Conservation (phyloP, 2,329 filamentous ascomycete genomes). For the Curvularia sp. region DNA sequence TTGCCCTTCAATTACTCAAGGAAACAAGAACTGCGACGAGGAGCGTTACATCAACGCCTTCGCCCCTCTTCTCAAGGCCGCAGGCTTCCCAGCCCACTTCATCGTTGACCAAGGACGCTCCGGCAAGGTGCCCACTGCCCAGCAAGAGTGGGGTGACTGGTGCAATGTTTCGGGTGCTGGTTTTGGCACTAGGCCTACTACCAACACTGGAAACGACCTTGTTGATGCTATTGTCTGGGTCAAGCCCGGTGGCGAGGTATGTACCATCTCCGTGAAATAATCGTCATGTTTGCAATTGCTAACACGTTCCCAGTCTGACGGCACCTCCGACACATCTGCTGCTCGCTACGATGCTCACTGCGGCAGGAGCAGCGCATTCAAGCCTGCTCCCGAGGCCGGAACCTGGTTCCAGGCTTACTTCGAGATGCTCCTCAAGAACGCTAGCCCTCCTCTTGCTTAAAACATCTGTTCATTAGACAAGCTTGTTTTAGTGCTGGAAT, state of each 20-base stretch:
- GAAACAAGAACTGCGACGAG: conserved; percentile 62
- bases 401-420: conserved; percentile 67
- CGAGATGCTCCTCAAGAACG: conserved; percentile 46
- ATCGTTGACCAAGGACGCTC: conserved; percentile 64
- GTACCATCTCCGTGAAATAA: neutral
- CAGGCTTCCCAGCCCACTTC: conserved; percentile 63
- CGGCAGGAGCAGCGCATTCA: conserved; percentile 61
- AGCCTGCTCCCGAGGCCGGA: conserved; percentile 74
- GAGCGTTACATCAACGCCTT: conserved; percentile 61
- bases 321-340: conserved; percentile 54
- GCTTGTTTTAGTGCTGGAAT: neutral
- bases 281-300: neutral
- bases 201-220: conserved; percentile 66
- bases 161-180: conserved; percentile 71
- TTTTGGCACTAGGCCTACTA: conserved; percentile 69
- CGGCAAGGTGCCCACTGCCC: conserved; percentile 66
- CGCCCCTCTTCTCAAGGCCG: conserved; percentile 56
- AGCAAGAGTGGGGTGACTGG: conserved; percentile 69
- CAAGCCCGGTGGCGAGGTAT: conserved; percentile 67
- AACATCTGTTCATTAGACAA: neutral
- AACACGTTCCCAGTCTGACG: conserved; percentile 46
- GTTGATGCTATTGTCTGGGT: conserved; percentile 74
- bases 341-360: conserved; percentile 64
- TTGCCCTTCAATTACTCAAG: conserved; percentile 55
- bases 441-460: conserved; percentile 39